These are phyloP conservation scores for Clonostachys solani DNA, from an alignment of 2,329 filamentous ascomycete species.

Conservation along the genomic window DNA sequence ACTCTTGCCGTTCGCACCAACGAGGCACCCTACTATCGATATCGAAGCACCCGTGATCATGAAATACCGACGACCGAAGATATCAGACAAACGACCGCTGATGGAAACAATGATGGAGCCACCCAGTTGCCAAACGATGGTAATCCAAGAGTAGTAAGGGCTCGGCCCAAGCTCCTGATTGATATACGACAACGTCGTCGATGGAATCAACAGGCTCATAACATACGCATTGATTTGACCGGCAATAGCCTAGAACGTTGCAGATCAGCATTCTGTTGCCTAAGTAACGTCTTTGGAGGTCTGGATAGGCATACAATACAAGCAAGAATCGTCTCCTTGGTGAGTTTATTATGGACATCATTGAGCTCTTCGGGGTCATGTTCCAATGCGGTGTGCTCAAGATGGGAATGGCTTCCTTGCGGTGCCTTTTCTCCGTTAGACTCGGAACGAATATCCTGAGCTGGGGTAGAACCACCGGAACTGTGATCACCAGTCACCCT, in stretches of 20 bases:
- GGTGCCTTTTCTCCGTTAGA: too few relatives aligned
- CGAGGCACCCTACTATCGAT: constrained; percentile 25
- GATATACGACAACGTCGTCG: constrained; percentile 22
- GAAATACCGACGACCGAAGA: constrained; percentile 32
- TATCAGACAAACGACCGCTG: constrained; percentile 28
- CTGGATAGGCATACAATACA: constrained; percentile 5
- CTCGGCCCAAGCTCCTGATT: constrained; percentile 25
- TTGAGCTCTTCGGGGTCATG: too few relatives aligned
- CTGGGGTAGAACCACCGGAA: too few relatives aligned
- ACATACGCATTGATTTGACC: constrained; percentile 21
- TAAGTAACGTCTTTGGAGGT: not conserved
- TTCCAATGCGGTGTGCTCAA: too few relatives aligned
- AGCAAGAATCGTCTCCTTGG: constrained; percentile 10
- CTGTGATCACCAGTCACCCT: too few relatives aligned
- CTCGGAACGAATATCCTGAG: too few relatives aligned
- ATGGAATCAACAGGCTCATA: constrained; percentile 26
- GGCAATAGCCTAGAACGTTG: constrained; percentile 4
- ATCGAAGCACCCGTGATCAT: constrained; percentile 25
- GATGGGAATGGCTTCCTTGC: too few relatives aligned
- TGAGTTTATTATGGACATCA: constrained; percentile 3
- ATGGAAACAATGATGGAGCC: constrained; percentile 25
- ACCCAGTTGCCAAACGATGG: constrained; percentile 21
- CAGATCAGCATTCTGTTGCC: not conserved
- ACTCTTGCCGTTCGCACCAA: constrained; percentile 28
- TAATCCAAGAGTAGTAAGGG: constrained; percentile 26